Percentiles rank a stretch among this genome's conserved stretches.
phyloP scores from a whole-genome alignment of 192 early-diverging fungal species.

The Entomortierella beljakovae region DNA sequence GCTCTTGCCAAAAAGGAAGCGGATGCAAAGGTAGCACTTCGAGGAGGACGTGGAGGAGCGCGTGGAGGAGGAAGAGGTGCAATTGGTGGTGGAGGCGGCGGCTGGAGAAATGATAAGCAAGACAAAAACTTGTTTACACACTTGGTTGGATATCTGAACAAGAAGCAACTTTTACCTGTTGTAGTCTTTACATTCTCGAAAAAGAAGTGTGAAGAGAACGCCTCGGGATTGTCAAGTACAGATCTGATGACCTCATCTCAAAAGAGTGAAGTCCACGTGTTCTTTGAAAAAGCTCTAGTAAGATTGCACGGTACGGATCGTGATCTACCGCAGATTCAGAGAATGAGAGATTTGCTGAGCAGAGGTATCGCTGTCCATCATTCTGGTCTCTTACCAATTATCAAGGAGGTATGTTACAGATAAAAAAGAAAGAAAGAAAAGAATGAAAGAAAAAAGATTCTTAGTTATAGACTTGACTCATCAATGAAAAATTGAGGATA shows the following conservation, averaged over 20 bases:
- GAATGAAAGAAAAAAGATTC: no score
- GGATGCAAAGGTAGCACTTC: slow-evolving; percentile 54
- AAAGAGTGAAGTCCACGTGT: slow-evolving; percentile 89
- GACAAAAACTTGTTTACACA: slow-evolving; percentile 88
- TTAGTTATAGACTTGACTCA: no score
- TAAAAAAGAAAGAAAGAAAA: no score
- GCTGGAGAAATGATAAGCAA: slow-evolving; percentile 58
- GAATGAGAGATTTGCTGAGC: slow-evolving; percentile 84
- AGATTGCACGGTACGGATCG: slow-evolving; percentile 88
- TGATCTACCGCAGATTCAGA: slow-evolving; percentile 88
- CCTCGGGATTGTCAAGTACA: slow-evolving; percentile 76
- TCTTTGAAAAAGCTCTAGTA: slow-evolving; percentile 85
- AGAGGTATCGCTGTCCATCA: slow-evolving; percentile 99
- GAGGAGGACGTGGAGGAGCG: slow-evolving; percentile 59
- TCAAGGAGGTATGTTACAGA: slow-evolving; percentile 86
- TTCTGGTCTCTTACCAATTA: slow-evolving; percentile 94
- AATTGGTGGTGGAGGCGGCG: slow-evolving; percentile 56
- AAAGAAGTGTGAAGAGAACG: slow-evolving; percentile 94
- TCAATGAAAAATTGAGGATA: no score
- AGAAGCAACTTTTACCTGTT: slow-evolving; percentile 83
- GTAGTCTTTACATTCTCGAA: slow-evolving; percentile 98
- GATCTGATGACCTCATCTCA: slow-evolving; percentile 80
- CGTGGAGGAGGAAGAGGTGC: slow-evolving; percentile 55
- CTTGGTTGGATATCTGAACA: slow-evolving; percentile 79
- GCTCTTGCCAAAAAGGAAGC: slow-evolving; percentile 73